Evolutionary conservation across 306 rosid genomes (phyloP).

Genomic region (Rosa lucieae): DNA sequence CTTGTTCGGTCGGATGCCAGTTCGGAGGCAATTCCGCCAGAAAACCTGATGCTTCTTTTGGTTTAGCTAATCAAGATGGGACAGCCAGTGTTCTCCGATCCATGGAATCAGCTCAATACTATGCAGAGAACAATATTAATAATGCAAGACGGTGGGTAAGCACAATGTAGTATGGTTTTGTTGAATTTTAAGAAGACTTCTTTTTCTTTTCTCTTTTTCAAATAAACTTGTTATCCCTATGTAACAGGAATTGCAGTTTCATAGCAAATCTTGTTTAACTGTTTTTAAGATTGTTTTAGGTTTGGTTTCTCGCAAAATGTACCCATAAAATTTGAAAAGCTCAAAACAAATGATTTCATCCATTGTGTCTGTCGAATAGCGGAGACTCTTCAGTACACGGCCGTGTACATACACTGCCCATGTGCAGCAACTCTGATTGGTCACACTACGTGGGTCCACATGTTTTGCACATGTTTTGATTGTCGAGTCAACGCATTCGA

Average conservation of each 20-base stretch:
- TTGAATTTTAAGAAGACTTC: constrained; percentile 27
- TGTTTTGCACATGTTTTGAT: no score
- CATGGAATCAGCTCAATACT: constrained; percentile 88
- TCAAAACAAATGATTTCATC: not conserved
- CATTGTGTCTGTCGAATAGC: not conserved
- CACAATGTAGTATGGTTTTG: constrained; percentile 47
- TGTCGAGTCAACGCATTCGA: no score
- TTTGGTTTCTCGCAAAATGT: not conserved
- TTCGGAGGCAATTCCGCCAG: constrained; percentile 49
- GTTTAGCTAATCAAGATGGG: constrained; percentile 44
- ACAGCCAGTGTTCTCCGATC: constrained; percentile 66
- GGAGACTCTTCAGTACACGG: no score
- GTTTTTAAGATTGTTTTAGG: not conserved
- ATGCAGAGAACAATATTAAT: constrained; percentile 62
- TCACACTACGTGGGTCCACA: no score
- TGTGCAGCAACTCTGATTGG: no score
- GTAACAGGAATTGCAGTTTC: not conserved
- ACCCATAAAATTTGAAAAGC: not conserved
- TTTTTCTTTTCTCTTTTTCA: not conserved
- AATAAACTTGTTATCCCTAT: constrained; percentile 1
- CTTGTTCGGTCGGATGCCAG: constrained; percentile 75
- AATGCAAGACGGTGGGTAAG: constrained; percentile 99
- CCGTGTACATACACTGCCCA: no score
- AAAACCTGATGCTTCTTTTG: constrained; percentile 74
- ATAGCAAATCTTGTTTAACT: not conserved